A percentile compares a stretch with the other conserved stretches of the same genome.
These are phyloP conservation scores for Mallotus nudiflorus DNA, from an alignment of 345 rosid species.

Conservation along the genomic window DNA sequence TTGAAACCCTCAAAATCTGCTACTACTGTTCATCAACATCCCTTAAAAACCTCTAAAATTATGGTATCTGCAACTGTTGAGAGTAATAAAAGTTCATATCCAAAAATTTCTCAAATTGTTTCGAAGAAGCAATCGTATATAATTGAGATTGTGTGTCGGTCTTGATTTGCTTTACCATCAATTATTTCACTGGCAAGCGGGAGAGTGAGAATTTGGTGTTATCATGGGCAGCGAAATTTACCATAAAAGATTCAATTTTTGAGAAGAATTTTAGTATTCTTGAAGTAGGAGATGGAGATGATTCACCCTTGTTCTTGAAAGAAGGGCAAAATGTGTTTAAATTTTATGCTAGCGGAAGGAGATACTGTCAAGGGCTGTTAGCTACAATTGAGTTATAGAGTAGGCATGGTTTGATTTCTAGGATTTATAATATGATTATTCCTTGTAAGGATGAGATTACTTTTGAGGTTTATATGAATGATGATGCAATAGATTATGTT, in stretches of 20 bases:
- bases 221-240: slow-evolving; percentile 88
- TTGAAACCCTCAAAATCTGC: too few species aligned
- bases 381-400: slow-evolving; percentile 96
- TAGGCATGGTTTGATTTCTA: slow-evolving; percentile 86
- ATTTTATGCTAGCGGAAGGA: too few species aligned
- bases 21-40: too few species aligned
- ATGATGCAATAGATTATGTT: slow-evolving; percentile 89
- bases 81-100: too few species aligned
- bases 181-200: too few species aligned
- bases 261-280: slow-evolving; percentile 80
- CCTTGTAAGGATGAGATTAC: slow-evolving; percentile 89
- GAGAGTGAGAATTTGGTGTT: slow-evolving; percentile 81
- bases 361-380: slow-evolving; percentile 78
- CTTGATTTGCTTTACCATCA: too few species aligned
- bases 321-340: too few species aligned
- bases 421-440: slow-evolving; percentile 64
- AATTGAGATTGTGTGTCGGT: too few species aligned
- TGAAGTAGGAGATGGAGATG: slow-evolving; percentile 82
- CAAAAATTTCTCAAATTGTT: too few species aligned
- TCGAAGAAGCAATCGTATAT: too few species aligned
- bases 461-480: slow-evolving; percentile 87
- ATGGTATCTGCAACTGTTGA: too few species aligned
- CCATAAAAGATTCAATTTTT: slow-evolving; percentile 63
- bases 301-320: slow-evolving; percentile 78
- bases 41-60: too few species aligned